phyloP scores from a whole-genome alignment of 208 protist species.

The Trypanosoma conorhini region DNA sequence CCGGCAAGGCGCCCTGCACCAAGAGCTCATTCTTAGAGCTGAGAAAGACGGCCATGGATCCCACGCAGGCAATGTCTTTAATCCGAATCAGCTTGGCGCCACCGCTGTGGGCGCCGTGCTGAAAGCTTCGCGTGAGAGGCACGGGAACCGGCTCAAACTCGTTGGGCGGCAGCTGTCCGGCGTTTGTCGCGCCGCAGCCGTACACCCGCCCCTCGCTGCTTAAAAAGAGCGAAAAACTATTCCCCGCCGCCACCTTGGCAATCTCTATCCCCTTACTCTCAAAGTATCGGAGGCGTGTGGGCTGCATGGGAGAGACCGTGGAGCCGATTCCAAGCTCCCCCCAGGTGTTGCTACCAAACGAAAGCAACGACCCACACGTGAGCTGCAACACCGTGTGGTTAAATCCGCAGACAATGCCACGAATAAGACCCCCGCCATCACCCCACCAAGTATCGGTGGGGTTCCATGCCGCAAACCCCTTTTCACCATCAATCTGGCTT shows the following conservation, averaged over 20 bases:
- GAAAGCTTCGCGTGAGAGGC: slow-evolving; percentile 50
- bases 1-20: slow-evolving; percentile 57
- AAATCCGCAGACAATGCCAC: slow-evolving; percentile 46
- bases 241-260: slow-evolving; percentile 53
- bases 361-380: slow-evolving; percentile 44
- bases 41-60: slow-evolving; percentile 48
- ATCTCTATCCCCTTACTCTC: slow-evolving; percentile 36
- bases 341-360: slow-evolving; percentile 78
- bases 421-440: slow-evolving; percentile 26
- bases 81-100: slow-evolving; percentile 54
- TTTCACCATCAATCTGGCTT: slow-evolving; percentile 26
- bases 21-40: slow-evolving; percentile 62
- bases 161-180: slow-evolving; percentile 64
- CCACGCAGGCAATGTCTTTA: slow-evolving; percentile 61
- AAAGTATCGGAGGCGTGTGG: slow-evolving; percentile 55
- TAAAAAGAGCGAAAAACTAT: slow-evolving; percentile 74
- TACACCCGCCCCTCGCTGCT: slow-evolving; percentile 61
- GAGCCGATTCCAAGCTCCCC: slow-evolving; percentile 68
- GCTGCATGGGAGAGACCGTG: slow-evolving; percentile 59
- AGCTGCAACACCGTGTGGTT: slow-evolving; percentile 59
- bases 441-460: slow-evolving; percentile 53
- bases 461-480: slow-evolving; percentile 65
- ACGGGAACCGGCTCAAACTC: slow-evolving; percentile 64
- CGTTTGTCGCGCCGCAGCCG: slow-evolving; percentile 68
- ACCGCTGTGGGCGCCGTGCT: slow-evolving; percentile 13